These are phyloP conservation scores for Leccinum longicurvipes DNA, from an alignment of 768 basidiomycete species.

Conservation along the genomic window DNA sequence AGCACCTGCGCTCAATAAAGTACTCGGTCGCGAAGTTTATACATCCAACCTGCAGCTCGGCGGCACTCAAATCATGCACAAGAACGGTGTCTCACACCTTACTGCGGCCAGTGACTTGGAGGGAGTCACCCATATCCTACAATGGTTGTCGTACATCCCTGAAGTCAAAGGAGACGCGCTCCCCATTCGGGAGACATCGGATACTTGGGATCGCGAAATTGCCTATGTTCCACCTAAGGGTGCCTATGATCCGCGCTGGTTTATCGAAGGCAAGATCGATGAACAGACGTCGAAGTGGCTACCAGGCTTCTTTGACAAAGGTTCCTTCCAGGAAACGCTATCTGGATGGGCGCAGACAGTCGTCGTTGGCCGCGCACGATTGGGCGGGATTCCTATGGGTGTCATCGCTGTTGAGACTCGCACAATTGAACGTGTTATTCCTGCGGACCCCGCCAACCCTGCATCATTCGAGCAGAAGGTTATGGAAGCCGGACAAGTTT, in stretches of 20 bases:
- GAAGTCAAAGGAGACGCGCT: conserved; percentile 75
- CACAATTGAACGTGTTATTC: conserved; percentile 93
- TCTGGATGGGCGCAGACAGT: conserved; percentile 99
- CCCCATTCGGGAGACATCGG: conserved; percentile 70
- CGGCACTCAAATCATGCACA: conserved; percentile 99
- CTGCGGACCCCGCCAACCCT: conserved; percentile 97
- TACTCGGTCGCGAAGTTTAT: conserved; percentile 97
- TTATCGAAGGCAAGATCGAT: conserved; percentile 92
- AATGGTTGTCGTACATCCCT: conserved; percentile 95
- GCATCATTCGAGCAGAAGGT: conserved; percentile 95
- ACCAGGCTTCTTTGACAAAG: conserved; percentile 94
- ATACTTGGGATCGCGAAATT: conserved; percentile 91
- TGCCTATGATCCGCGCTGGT: conserved; percentile 95
- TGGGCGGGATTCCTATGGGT: conserved; percentile 96
- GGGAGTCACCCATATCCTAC: conserved; percentile 89
- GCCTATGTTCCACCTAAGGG: conserved; percentile 89
- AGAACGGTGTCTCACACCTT: conserved; percentile 98
- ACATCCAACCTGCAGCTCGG: conserved; percentile 98
- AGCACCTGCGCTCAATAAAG: conserved; percentile 95
- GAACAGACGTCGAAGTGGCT: conserved; percentile 74
- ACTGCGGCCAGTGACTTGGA: conserved; percentile 94
- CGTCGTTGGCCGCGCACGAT: conserved; percentile 91
- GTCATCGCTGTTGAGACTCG: conserved; percentile 98
- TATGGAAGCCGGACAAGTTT: conserved; percentile 99
- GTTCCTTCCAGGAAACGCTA: conserved; percentile 97